Evolutionary conservation across 768 basidiomycete genomes (phyloP), one percentile per base, ranked within the genome.

Genomic region (Crepidotus variabilis): DNA sequence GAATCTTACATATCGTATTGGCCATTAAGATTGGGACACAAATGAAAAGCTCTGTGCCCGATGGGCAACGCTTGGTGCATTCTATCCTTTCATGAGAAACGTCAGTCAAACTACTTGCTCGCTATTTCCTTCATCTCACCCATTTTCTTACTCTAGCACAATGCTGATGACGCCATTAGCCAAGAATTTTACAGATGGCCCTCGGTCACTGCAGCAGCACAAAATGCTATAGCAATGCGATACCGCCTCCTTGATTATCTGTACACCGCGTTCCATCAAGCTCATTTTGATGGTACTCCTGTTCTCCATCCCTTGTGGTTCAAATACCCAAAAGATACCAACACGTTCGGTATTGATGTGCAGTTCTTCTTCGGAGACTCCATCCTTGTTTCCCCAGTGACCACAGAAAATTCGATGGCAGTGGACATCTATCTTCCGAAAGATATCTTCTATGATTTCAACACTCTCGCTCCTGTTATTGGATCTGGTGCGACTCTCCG

Each of bases 21-120:
- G 8, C 8, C 8, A 4, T 28, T 13, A 51, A 84, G 84, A 71
- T 32, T 79, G 70, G 0, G 76, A 88, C 63, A 84, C 85, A 1
- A 86, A 87, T 1, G 87, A 87, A 65, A 80, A 77, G 8, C 72
- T 91, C 0, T 89, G 87, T 59, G 83, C 86, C 35, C 74, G 90
- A 39, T 91, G 90, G 89, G 88, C 86, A 13, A 86, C 78, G 74
- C 74, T 91, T 2, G 86, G 87, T 0, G 88, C 86, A 0, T 91
- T 90, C 70, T 84, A 85, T 67, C 88, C 89, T 0, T 91, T 91
- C 75, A 88, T 85, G 83, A 75, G 90, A 8, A 88, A 91, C 63
- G 85, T 86, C 54, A 67, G 82, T 69, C 0, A 22, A 20, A 6
- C 11, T 34, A 39, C 39, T 20, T 8, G 28, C 47, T 49, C 18